These are phyloP conservation scores for Cadophora sp. DNA, from an alignment of 2,329 filamentous ascomycete species.

Conservation along the genomic window DNA sequence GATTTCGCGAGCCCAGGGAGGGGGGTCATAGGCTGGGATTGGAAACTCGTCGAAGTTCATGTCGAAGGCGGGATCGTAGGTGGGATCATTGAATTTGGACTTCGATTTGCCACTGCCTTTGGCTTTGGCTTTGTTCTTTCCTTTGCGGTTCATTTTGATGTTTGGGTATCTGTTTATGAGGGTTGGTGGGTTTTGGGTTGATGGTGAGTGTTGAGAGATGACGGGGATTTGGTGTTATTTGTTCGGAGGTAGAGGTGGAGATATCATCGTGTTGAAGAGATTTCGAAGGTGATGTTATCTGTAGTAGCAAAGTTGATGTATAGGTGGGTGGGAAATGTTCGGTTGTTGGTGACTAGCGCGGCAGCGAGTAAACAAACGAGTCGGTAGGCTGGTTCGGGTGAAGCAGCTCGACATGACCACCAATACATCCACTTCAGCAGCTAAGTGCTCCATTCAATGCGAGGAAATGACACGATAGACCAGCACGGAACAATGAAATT, in stretches of 20 bases:
- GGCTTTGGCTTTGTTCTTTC: not conserved
- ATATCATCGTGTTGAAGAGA: not conserved
- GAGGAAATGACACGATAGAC: not conserved
- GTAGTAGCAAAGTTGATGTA: not conserved
- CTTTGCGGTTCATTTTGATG: conserved; percentile 7
- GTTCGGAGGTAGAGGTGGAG: not conserved
- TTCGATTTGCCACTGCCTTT: not conserved
- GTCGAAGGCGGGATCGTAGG: not conserved
- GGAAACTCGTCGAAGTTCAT: not conserved
- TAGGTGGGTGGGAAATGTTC: not conserved
- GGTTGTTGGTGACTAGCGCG: not conserved
- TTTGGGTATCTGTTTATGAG: not conserved
- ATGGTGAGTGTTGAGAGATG: not conserved
- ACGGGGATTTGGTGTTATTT: not conserved
- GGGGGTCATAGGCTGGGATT: not conserved
- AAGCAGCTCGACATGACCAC: too few species aligned
- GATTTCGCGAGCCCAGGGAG: not conserved
- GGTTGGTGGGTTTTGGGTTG: not conserved
- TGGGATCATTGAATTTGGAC: not conserved
- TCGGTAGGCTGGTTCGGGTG: not conserved
- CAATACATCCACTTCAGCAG: not conserved
- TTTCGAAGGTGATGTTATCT: not conserved
- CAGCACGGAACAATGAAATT: too few species aligned
- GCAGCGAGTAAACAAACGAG: conserved; percentile 4
- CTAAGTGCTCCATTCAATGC: too few species aligned